Evolutionary conservation across 225 moss, liverwort and hornwort genomes (phyloP), one percentile per base, ranked within the genome.

Genomic region (Physcomitrellopsis africana): DNA sequence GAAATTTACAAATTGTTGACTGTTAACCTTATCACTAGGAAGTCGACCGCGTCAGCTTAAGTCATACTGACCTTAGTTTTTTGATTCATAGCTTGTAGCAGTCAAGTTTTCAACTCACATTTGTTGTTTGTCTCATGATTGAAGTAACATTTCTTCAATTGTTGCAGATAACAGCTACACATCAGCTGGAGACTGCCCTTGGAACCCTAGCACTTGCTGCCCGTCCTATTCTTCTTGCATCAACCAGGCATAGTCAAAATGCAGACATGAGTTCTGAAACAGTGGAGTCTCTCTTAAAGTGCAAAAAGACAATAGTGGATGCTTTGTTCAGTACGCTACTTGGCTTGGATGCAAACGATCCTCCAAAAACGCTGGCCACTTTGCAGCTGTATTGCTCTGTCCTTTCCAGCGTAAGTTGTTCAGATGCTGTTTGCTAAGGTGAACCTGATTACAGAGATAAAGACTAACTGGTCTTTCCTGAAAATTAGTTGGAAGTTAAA

Each of bases 321-420:
- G 94, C 94, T 24, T 89, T 94, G 90, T 94, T 91, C 77, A 87
- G 80, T 69, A 94, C 94, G 54, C 80, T 94, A 69, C 82, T 81
- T 73, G 94, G 94, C 55, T 78, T 94, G 51, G 94, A 94, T 85
- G 94, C 94, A 73, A 94, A 94, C 51, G 94, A 94, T 65, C 94
- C 89, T 53, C 91, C 86, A 0, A 94, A 94, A 80, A 94, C 94
- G 65, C 70, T 94, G 73, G 94, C 94, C 76, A 91, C 90, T 42
- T 83, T 94, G 76, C 88, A 90, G 79, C 77, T 94, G 67, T 94
- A 94, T 81, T 89, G 84, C 72, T 87, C 94, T 77, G 94, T 94
- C 62, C 85, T 94, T 79, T 94, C 91, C 67, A 94, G 88, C 73
- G 91, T 94, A 86, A 85, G 91, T 80, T 45, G 45, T 74, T 82